Base-by-base conservation (phyloP, 176 grass and related monocot species). In the Ampelocalamus luodianensis region DNA sequence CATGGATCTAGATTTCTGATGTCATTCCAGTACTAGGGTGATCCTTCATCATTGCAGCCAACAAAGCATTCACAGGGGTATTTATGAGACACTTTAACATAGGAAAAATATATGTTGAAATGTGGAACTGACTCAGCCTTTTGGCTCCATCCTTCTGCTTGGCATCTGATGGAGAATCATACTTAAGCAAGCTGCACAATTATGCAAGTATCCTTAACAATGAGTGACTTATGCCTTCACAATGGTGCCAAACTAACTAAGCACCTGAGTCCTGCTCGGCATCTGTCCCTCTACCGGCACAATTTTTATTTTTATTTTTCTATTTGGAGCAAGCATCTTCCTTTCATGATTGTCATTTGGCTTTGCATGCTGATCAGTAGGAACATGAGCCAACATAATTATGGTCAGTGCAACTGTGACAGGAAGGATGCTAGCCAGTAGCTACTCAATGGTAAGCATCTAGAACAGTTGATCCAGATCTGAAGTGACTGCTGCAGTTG, bases 101-200 rank as follows among this genome's bases (percentile, higher is more conserved):
- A 38, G 12, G 45, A 14, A 51, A 80, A 83, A 65, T 18, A 51
- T 38, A 65, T 36, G 44, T 65, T 65, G 13, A 56, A 39, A 77
- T 49, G 58, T 80, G 10, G 56, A 29, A 26, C 36, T 65, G 77
- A 80, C n/a, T 79, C 66, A 18, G 58, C 68, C 36, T 74, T 72
- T 65, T 73, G 67, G 20, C 34, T 43, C 32, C 67, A 80, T 72
- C 22, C 67, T 32, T 32, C 0, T 53, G 20, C 36, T 54, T 85
- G 45, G 83, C 63, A 85, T 67, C 62, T 80, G 44, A 55, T 10
- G 84, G 56, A 86, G 56, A 80, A 79, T 86, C 85, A 80, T 26
- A 8, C 43, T 71, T 29, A 71, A 86, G 22, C 44, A 74, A 55
- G 29, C 34, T 26, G 42, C 22, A 24, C 29, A 64, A 87, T 79